Evolutionary conservation across 768 basidiomycete genomes (phyloP).

Genomic region (Leccinum subgranulosum): DNA sequence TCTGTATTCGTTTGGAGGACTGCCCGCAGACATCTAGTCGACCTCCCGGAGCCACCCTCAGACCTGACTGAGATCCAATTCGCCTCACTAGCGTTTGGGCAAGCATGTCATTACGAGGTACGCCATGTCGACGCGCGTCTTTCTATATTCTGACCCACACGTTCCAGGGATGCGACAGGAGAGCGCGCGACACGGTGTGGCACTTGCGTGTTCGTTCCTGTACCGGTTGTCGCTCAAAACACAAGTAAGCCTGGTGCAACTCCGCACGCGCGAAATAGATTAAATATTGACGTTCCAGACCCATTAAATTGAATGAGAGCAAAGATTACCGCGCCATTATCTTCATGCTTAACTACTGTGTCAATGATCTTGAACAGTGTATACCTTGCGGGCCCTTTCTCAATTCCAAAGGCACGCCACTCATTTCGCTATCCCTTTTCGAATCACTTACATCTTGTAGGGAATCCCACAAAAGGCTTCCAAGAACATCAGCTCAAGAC

Average conservation of each 20-base stretch:
- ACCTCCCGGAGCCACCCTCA: constrained; percentile 44
- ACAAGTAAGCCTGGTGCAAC: constrained; percentile 17
- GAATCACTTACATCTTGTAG: constrained; percentile 12
- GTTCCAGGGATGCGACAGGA: constrained; percentile 22
- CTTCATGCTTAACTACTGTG: constrained; percentile 5
- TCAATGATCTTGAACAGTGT: constrained; percentile 18
- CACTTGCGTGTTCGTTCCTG: constrained; percentile 34
- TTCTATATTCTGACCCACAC: background rate
- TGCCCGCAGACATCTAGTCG: constrained; percentile 35
- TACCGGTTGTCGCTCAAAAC: constrained; percentile 22
- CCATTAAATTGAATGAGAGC: constrained; percentile 15
- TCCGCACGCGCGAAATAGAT: background rate
- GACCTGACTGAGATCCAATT: constrained; percentile 49
- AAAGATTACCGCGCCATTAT: constrained; percentile 6
- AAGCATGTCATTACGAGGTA: constrained; percentile 40
- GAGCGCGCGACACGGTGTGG: constrained; percentile 30
- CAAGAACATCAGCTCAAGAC: constrained; percentile 16
- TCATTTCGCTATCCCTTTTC: background rate
- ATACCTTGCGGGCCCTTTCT: constrained; percentile 27
- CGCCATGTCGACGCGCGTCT: background rate
- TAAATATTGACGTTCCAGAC: constrained; percentile 7
- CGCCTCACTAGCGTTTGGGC: constrained; percentile 47
- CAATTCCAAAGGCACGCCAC: constrained; percentile 18
- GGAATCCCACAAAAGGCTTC: constrained; percentile 20
- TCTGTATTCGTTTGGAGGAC: constrained; percentile 31